Evolutionary conservation across 345 rosid genomes (phyloP), one percentile per base, ranked within the genome.

Genomic region (Corchorus olitorius): DNA sequence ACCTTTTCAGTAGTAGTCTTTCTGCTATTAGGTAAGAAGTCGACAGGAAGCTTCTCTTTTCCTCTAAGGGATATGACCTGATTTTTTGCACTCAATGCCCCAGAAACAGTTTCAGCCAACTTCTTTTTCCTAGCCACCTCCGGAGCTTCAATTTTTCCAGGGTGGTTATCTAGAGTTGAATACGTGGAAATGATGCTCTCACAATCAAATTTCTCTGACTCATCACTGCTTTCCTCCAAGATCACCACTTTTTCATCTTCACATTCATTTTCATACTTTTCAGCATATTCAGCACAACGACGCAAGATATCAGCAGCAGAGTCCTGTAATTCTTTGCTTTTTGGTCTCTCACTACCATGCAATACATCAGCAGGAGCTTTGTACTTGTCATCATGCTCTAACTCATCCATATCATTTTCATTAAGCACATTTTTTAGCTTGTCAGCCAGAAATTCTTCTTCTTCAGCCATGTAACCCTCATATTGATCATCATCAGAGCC

Each of bases 101-200:
- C 91, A 70, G 83, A 76, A 67, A 88, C 76, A 6, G 90, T 83
- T 79, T 84, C 86, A 60, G 89, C 82, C 45, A 89, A 76, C 88
- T 73, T 86, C 87, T 91, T 91, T 81, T 79, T 92, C 85, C 94
- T 82, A 22, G 89, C 89, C 72, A 74, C 50, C 81, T 56, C 86
- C 0, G 94, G 91, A 60, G 90, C 93, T 72, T 54, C 87, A 81
- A 92, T 92, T 87, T 86, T 93, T 64, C 87, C 91, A 72, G 97
- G 98, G 79, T 88, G 94, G 84, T 96, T 96, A 77, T 96, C 97
- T 11, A 93, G 88, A 83, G 90, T 93, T 11, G 98, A 87, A 78
- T 83, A 89, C 0, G 95, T 96, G 12, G 97, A 74, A 43, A 93
- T 71, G 17, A 92, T 87, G 11, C 93, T 87, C 72, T 90, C 87